Evolutionary conservation across 139 green algal genomes (phyloP).

Genomic region (Spirogloea muscicola): DNA sequence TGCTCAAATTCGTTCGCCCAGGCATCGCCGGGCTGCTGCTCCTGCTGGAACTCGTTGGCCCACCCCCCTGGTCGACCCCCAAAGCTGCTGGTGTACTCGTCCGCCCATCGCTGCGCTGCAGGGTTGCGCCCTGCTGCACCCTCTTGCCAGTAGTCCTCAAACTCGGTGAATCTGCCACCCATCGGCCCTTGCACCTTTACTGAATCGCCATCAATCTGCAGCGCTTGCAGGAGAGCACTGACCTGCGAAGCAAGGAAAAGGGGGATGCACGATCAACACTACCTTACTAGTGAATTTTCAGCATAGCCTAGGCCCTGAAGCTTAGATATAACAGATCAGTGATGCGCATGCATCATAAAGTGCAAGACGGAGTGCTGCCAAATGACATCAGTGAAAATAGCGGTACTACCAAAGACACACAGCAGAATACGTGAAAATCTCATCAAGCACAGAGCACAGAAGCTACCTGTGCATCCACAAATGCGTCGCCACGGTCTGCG

Average conservation of each 20-base stretch:
- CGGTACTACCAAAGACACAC: too few relatives aligned
- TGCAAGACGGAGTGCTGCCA: too few relatives aligned
- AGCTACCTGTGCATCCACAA: slow-evolving; percentile 40
- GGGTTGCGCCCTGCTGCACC: neutral
- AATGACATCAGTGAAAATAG: too few relatives aligned
- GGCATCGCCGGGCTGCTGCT: neutral
- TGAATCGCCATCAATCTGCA: slow-evolving; percentile 44
- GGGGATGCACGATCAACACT: too few relatives aligned
- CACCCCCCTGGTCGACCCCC: neutral
- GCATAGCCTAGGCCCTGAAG: too few relatives aligned
- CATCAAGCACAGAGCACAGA: too few relatives aligned
- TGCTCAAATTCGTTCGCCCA: slow-evolving; percentile 13
- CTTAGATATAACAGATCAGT: too few relatives aligned
- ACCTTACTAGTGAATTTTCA: too few relatives aligned
- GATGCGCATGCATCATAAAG: too few relatives aligned
- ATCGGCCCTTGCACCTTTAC: slow-evolving; percentile 28
- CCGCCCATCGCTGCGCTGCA: neutral
- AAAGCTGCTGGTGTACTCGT: slow-evolving; percentile 4
- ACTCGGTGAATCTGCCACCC: slow-evolving; percentile 36
- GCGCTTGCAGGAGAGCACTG: slow-evolving; percentile 37
- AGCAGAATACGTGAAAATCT: neutral
- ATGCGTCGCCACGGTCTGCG: slow-evolving; percentile 35
- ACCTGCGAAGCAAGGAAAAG: slow-evolving; percentile 31
- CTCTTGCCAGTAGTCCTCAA: slow-evolving; percentile 46
- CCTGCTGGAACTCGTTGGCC: slow-evolving; percentile 26